These are phyloP conservation scores for Gigaspora rosea DNA, from an alignment of 192 early-diverging fungal species.

Conservation along the genomic window DNA sequence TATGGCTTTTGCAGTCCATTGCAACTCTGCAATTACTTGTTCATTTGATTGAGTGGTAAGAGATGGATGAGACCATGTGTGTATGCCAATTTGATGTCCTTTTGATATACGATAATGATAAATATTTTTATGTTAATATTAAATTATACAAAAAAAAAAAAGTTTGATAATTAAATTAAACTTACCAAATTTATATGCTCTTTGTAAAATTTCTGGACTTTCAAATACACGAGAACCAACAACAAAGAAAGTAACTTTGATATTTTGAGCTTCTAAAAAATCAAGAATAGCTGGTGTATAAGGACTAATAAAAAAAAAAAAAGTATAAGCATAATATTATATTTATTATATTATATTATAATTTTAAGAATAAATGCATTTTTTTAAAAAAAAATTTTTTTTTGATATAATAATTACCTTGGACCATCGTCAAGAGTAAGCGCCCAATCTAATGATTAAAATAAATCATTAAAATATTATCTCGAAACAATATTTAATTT, in stretches of 20 bases:
- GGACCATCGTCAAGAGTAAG: constrained; percentile 30
- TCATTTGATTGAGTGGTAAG: constrained; percentile 51
- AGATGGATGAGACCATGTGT: constrained; percentile 63
- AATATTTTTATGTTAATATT: not conserved
- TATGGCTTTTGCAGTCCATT: constrained; percentile 59
- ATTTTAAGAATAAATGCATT: not conserved
- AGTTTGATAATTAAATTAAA: constrained; percentile 35
- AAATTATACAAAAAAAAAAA: not conserved
- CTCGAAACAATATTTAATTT: not conserved
- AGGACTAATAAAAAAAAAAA: not conserved
- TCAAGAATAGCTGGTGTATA: constrained; percentile 50
- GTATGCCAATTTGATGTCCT: constrained; percentile 63
- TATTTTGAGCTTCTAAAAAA: constrained; percentile 44
- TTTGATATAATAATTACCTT: constrained; percentile 8
- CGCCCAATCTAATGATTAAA: constrained; percentile 21
- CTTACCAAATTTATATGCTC: constrained; percentile 28
- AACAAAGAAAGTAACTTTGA: constrained; percentile 65
- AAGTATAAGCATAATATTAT: not conserved
- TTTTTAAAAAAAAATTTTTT: not conserved
- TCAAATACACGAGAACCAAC: constrained; percentile 61
- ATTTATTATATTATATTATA: too few relatives aligned
- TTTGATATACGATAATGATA: constrained; percentile 10
- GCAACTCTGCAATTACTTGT: constrained; percentile 58
- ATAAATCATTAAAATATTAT: not conserved
- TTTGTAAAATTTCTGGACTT: constrained; percentile 37